Conservation (phyloP, 1,139 yeast genomes). For the Candida albicans region DNA sequence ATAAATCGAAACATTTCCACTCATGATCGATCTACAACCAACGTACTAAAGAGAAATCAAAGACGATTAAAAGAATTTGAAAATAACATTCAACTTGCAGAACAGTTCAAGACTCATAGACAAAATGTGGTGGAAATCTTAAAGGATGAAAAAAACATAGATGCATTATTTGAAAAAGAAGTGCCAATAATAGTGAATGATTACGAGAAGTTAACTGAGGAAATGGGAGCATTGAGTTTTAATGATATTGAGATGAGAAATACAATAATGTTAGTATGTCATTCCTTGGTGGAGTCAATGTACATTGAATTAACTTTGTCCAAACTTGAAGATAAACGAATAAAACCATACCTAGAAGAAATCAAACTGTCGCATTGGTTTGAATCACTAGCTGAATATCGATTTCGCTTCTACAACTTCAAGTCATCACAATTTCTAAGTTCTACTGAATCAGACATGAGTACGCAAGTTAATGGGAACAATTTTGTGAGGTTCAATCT, state of each 20-base stretch:
- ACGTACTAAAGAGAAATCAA: conserved; percentile 6
- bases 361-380: conserved; percentile 19
- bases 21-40: background rate
- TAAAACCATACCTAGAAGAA: conserved; percentile 14
- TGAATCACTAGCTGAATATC: conserved; percentile 17
- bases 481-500: conserved; percentile 10
- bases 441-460: conserved; percentile 24
- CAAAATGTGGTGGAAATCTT: conserved; percentile 20
- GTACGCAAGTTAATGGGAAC: conserved; percentile 4
- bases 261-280: conserved; percentile 20
- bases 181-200: background rate
- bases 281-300: conserved; percentile 21
- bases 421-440: conserved; percentile 37
- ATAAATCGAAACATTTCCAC: background rate
- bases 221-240: conserved; percentile 14
- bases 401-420: conserved; percentile 17
- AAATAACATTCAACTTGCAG: conserved; percentile 12
- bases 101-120: conserved; percentile 20
- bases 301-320: conserved; percentile 26
- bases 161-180: conserved; percentile 16
- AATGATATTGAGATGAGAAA: conserved; percentile 21
- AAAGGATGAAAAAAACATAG: conserved; percentile 16
- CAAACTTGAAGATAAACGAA: conserved; percentile 11
- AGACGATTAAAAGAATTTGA: conserved; percentile 12
- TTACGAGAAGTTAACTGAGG: conserved; percentile 9